Evolutionary conservation across 2,329 filamentous ascomycete genomes (phyloP), one percentile per base, ranked within the genome.

Genomic region (Nemania serpens): DNA sequence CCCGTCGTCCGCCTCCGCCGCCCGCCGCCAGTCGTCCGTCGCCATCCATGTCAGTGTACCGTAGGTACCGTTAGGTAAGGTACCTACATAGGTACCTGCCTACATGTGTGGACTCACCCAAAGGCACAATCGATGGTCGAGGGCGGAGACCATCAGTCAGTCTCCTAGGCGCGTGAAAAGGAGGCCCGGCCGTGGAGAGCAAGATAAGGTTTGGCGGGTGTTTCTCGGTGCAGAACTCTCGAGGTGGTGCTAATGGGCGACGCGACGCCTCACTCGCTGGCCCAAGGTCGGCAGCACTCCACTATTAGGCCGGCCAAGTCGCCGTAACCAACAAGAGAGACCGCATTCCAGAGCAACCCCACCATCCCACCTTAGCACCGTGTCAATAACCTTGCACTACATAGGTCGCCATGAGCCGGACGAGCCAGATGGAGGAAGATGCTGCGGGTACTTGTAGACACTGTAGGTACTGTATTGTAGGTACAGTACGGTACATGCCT

Each of bases 241-340:
- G 33, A 43, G 41, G 34, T 47, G 46, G 51, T 46, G 61, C 36
- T 53, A 41, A 49, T 55, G 48, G 55, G 56, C 59, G 62, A 69
- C 65, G 54, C 59, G 62, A 61, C 59, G 66, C 66, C 64, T 70
- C 59, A 71, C 69, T 71, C 63, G 70, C 68, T 70, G 70, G 66
- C 56, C 51, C 66, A 68, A 69, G 67, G 70, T 69, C 68, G 69
- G 67, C 68, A 69, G 51, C 64, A 68, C 69, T 70, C 71, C 71
- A 73, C 71, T 73, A 73, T 73, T 73, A 68, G 67, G 70, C 71
- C 71, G 71, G 71, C 63, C 65, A 72, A 69, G 68, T 68, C 66
- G 71, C 71, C 71, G 71, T 68, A 69, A 70, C 66, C 68, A 71
- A 65, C 56, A 62, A 62, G 61, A 61, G 63, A 65, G 45, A 65